phyloP scores from a whole-genome alignment of 2,329 filamentous ascomycete genomes.

The Thyridium curvatum region DNA sequence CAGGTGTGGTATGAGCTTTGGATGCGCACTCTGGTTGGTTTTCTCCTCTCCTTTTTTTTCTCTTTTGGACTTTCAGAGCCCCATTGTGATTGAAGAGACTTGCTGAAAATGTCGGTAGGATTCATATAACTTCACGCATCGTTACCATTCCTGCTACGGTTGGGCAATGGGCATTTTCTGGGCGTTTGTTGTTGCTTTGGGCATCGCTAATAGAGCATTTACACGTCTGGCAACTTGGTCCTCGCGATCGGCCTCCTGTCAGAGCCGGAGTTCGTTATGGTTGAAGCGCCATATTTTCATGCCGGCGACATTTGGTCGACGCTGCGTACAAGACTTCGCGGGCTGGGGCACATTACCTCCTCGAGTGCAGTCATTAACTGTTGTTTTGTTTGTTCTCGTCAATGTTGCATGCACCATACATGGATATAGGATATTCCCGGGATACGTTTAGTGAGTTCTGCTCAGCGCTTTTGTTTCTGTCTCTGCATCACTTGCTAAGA shows the following conservation, averaged over 20 bases:
- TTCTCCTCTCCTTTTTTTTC: conserved; percentile 23
- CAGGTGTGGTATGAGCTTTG: conserved; percentile 24
- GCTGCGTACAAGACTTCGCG: conserved; percentile 30
- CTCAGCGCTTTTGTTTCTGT: background rate
- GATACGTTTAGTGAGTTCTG: conserved; percentile 32
- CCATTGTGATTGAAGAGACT: too few species aligned
- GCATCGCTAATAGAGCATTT: conserved; percentile 22
- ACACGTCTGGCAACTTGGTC: background rate
- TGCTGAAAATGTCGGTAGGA: too few species aligned
- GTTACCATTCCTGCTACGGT: too few species aligned
- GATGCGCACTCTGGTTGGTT: conserved; percentile 28
- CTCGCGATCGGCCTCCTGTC: conserved; percentile 18
- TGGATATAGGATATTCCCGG: conserved; percentile 28
- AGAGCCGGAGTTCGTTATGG: conserved; percentile 21
- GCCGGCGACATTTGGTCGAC: conserved; percentile 36
- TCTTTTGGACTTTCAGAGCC: too few species aligned
- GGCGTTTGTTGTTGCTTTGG: conserved; percentile 27
- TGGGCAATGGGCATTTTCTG: conserved; percentile 28
- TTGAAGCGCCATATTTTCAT: conserved; percentile 24
- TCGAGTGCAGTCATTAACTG: conserved; percentile 31
- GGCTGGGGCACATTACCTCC: conserved; percentile 39
- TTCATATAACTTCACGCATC: too few species aligned
- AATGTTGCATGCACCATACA: conserved; percentile 28
- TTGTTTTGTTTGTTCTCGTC: conserved; percentile 27
- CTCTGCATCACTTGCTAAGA: conserved; percentile 1